Percentiles rank a stretch among this genome's conserved stretches.
Conservation (phyloP, 768 basidiomycete species). For the Candolleomyces efflorescens region DNA sequence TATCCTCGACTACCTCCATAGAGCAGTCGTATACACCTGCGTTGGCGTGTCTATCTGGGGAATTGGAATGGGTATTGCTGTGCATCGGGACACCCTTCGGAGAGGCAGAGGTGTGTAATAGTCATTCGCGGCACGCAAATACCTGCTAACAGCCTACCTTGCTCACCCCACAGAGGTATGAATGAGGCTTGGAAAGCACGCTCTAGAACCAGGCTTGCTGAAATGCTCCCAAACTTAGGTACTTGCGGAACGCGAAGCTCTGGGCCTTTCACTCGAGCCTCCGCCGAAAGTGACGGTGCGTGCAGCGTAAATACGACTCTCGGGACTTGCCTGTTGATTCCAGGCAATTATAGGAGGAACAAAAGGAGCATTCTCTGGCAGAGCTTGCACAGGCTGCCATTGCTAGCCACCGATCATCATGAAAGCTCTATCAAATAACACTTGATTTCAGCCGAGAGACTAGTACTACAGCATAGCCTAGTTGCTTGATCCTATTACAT, state of each 20-base stretch:
- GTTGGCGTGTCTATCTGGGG: constrained; percentile 50
- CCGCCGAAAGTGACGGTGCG: constrained; percentile 26
- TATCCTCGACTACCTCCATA: constrained; percentile 46
- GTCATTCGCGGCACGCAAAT: not conserved
- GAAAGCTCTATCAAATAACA: constrained; percentile 1
- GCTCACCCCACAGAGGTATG: constrained; percentile 26
- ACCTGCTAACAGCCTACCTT: not conserved
- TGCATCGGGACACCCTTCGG: constrained; percentile 51
- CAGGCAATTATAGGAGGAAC: constrained; percentile 27
- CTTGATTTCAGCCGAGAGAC: too few relatives aligned
- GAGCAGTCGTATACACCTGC: constrained; percentile 50
- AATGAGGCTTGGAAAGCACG: not conserved
- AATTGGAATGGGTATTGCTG: constrained; percentile 44
- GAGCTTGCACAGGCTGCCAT: constrained; percentile 36
- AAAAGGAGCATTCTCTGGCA: constrained; percentile 34
- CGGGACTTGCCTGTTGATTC: not conserved
- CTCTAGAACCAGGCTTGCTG: not conserved
- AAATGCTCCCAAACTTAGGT: constrained; percentile 17
- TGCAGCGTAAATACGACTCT: not conserved
- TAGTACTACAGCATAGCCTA: too few relatives aligned
- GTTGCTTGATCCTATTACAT: too few relatives aligned
- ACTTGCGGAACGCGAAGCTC: constrained; percentile 28
- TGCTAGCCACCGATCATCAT: constrained; percentile 12
- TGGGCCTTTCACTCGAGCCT: constrained; percentile 18
- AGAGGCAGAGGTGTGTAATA: constrained; percentile 49